These are phyloP conservation scores for Podaxis sp. DNA, from an alignment of 768 basidiomycete genomes.

Conservation along the genomic window DNA sequence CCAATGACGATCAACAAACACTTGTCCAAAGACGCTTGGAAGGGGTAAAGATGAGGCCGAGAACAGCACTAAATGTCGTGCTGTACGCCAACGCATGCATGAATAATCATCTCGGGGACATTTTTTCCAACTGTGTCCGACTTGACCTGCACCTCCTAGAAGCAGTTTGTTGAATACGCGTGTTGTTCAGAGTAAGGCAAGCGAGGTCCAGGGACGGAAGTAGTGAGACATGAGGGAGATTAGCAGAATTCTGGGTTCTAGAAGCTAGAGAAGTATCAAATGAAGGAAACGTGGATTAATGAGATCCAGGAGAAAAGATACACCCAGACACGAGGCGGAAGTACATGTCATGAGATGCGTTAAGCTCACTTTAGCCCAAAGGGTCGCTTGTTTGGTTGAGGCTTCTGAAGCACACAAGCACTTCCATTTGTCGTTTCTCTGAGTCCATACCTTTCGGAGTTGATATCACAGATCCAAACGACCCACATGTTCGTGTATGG, in stretches of 20 bases:
- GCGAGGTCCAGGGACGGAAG: neutral
- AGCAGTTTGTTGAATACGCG: neutral
- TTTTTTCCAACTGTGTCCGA: neutral
- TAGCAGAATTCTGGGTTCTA: neutral
- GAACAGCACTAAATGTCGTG: neutral
- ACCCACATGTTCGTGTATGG: neutral
- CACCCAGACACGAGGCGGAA: neutral
- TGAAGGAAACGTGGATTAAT: neutral
- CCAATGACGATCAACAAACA: neutral
- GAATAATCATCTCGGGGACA: neutral
- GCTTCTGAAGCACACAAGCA: neutral
- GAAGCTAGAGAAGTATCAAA: neutral
- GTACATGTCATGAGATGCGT: neutral
- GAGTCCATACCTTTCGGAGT: neutral
- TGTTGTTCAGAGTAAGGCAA: neutral
- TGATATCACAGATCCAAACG: too few species aligned
- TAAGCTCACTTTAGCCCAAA: neutral
- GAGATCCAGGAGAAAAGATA: constrained; percentile 3
- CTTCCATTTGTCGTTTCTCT: neutral
- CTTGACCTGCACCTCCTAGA: neutral
- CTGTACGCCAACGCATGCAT: neutral
- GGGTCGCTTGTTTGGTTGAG: neutral
- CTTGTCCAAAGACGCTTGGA: neutral
- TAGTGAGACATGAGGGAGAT: neutral
- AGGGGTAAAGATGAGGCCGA: neutral